Conservation (phyloP, 345 rosid species). For the Syzygium grande region DNA sequence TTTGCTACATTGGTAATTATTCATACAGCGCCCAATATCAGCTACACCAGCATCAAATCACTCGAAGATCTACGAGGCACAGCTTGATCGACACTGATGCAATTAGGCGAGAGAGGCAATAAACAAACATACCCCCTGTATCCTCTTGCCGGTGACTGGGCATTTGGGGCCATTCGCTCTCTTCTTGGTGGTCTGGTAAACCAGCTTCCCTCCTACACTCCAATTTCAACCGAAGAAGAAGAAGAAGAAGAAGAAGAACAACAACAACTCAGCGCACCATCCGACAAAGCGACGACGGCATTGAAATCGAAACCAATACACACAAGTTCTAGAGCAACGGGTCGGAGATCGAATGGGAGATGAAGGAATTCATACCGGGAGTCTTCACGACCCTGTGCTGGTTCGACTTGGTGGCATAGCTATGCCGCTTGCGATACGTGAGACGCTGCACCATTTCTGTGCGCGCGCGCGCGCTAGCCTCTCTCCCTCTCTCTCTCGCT, state of each 20-base stretch:
- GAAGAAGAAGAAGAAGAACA: background rate
- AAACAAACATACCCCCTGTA: background rate
- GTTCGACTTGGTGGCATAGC: constrained; percentile 3
- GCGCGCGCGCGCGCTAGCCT: background rate
- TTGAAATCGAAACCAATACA: background rate
- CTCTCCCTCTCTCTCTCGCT: background rate
- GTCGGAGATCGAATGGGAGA: background rate
- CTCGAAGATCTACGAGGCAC: background rate
- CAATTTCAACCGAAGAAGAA: background rate
- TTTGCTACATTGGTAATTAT: background rate
- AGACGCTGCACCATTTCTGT: constrained; percentile 2
- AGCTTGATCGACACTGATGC: background rate
- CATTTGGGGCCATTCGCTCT: background rate
- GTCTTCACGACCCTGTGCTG: constrained; percentile 5
- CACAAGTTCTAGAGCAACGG: too few relatives aligned
- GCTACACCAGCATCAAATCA: background rate
- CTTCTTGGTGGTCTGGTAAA: background rate
- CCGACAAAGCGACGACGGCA: background rate
- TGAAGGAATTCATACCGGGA: background rate
- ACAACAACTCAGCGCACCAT: background rate
- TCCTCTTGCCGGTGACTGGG: background rate
- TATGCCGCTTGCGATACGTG: constrained; percentile 5
- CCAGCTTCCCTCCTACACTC: background rate
- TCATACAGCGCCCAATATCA: background rate
- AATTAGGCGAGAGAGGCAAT: background rate